These are phyloP conservation scores for Alnus glutinosa DNA, from an alignment of 306 rosid genomes.

Conservation along the genomic window DNA sequence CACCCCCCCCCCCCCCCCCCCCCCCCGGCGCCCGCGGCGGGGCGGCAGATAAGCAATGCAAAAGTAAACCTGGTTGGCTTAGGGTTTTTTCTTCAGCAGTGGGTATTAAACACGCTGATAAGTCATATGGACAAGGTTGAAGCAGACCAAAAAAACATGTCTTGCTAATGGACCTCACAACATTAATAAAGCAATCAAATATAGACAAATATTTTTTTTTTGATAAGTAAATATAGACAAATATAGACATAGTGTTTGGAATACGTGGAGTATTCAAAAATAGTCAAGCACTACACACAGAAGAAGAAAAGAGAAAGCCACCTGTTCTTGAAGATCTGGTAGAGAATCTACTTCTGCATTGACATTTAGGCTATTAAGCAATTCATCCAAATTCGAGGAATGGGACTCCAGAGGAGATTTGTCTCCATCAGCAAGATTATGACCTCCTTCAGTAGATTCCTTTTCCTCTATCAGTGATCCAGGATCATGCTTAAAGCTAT, in stretches of 20 bases:
- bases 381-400: constrained; percentile 54
- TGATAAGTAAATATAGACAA: too few species aligned
- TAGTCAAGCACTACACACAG: not conserved
- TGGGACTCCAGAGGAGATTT: constrained; percentile 29
- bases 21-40: not conserved
- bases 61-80: not conserved
- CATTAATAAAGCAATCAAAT: constrained; percentile 1
- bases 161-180: not conserved
- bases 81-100: not conserved
- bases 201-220: too few species aligned
- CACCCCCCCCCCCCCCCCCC: not conserved
- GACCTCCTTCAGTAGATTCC: constrained; percentile 35
- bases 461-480: constrained; percentile 51
- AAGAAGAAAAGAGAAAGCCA: constrained; percentile 38
- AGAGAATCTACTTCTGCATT: constrained; percentile 64
- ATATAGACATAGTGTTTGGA: too few species aligned
- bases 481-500: constrained; percentile 81
- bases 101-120: not conserved
- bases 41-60: not conserved
- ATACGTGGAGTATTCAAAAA: not conserved
- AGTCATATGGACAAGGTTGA: constrained; percentile 9
- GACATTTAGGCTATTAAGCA: constrained; percentile 56
- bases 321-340: constrained; percentile 92
- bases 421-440: constrained; percentile 33
- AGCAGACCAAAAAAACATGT: not conserved